These are phyloP conservation scores for Wickerhamomyces chambardii DNA, from an alignment of 805 yeast genomes.

Conservation along the genomic window DNA sequence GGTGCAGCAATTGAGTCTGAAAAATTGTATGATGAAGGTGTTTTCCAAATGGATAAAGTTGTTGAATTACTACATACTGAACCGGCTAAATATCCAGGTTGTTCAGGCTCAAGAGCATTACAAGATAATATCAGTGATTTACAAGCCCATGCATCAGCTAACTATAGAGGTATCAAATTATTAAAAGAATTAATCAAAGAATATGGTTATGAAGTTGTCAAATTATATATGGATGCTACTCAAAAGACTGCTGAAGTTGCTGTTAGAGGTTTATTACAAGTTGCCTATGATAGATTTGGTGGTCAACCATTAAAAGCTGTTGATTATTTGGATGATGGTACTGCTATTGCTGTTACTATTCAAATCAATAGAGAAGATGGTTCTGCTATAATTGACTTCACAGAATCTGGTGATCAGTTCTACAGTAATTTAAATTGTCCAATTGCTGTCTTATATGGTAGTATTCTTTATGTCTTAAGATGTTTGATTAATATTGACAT, in stretches of 20 bases:
- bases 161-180: constrained; percentile 34
- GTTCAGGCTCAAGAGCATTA: constrained; percentile 40
- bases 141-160: constrained; percentile 37
- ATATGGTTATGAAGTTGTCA: constrained; percentile 26
- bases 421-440: constrained; percentile 44
- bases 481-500: constrained; percentile 36
- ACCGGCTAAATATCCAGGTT: constrained; percentile 38
- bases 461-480: constrained; percentile 38
- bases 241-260: constrained; percentile 32
- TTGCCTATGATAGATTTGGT: constrained; percentile 28
- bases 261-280: constrained; percentile 21
- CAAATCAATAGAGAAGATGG: constrained; percentile 20
- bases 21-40: constrained; percentile 33
- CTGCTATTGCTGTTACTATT: constrained; percentile 31
- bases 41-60: constrained; percentile 39
- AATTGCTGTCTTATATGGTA: constrained; percentile 35
- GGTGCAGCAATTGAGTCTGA: constrained; percentile 42
- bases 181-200: constrained; percentile 28
- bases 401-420: constrained; percentile 36
- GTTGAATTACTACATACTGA: constrained; percentile 30
- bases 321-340: constrained; percentile 44
- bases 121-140: constrained; percentile 37
- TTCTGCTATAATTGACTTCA: constrained; percentile 36
- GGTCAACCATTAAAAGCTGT: constrained; percentile 24
- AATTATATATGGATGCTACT: constrained; percentile 31